Conservation (phyloP, 2,329 filamentous ascomycete genomes). For the Xylariales sp. region DNA sequence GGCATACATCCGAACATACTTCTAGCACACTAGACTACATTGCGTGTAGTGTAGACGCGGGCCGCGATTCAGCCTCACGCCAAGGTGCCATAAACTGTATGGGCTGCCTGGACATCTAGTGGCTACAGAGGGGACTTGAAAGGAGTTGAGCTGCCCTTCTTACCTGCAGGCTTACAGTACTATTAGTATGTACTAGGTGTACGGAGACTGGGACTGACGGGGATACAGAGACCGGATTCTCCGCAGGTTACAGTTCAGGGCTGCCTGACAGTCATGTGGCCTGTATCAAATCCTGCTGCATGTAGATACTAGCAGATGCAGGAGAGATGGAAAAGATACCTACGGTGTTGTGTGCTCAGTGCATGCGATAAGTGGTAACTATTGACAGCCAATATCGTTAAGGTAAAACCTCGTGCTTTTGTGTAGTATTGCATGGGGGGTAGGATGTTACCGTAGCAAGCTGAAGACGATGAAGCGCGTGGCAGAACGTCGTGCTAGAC, state of each 20-base stretch:
- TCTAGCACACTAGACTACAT: slow-evolving; percentile 5
- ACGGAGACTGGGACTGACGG: neutral
- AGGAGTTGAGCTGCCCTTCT: slow-evolving; percentile 26
- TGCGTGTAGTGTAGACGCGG: slow-evolving; percentile 32
- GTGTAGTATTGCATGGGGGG: slow-evolving; percentile 30
- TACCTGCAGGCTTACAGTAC: slow-evolving; percentile 21
- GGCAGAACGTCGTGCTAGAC: slow-evolving; percentile 30
- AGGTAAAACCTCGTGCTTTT: slow-evolving; percentile 35
- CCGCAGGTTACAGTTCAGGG: slow-evolving; percentile 39
- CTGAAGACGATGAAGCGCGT: slow-evolving; percentile 41
- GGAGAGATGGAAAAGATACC: slow-evolving; percentile 15
- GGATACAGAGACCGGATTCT: slow-evolving; percentile 13
- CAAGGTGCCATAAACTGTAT: slow-evolving; percentile 11
- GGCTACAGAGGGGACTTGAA: slow-evolving; percentile 19
- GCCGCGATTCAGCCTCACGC: slow-evolving; percentile 38
- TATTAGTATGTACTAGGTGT: neutral
- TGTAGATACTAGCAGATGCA: slow-evolving; percentile 28
- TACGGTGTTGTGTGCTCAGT: slow-evolving; percentile 5
- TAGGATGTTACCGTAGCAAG: slow-evolving; percentile 38
- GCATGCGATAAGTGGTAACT: slow-evolving; percentile 20
- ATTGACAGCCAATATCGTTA: slow-evolving; percentile 28
- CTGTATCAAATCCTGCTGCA: slow-evolving; percentile 37
- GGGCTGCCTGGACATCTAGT: neutral
- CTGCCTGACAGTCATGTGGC: slow-evolving; percentile 35
- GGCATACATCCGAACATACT: slow-evolving; percentile 15